Conservation (phyloP, 192 early-diverging fungal species). For the Chytriomyces sp. region DNA sequence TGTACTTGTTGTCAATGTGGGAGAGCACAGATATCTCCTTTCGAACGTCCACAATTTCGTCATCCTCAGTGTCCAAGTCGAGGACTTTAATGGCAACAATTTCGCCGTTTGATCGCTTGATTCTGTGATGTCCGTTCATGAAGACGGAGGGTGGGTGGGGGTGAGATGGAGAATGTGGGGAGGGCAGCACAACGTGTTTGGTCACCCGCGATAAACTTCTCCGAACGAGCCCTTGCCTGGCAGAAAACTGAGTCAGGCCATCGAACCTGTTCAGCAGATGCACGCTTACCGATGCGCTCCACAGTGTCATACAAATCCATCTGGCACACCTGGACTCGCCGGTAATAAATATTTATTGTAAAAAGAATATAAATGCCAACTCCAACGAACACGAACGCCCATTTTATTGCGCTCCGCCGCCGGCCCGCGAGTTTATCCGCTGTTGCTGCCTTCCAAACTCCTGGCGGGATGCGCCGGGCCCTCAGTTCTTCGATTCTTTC, state of each 20-base stretch:
- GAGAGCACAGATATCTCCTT: conserved; percentile 92
- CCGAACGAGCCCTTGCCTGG: conserved; percentile 67
- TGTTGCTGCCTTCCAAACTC: background rate
- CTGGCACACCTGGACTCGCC: too few relatives aligned
- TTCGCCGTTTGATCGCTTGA: conserved; percentile 75
- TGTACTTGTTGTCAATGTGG: conserved; percentile 85
- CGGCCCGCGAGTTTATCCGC: background rate
- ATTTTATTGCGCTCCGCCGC: too few relatives aligned
- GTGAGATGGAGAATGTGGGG: background rate
- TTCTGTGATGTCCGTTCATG: conserved; percentile 41
- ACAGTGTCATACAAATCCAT: conserved; percentile 39
- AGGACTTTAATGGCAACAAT: conserved; percentile 97
- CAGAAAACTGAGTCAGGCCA: background rate
- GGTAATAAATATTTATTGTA: background rate
- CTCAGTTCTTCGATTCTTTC: background rate
- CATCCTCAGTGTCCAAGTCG: conserved; percentile 94
- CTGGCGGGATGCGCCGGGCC: background rate
- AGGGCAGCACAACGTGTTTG: background rate
- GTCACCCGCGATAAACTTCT: conserved; percentile 57
- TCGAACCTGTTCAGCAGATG: background rate
- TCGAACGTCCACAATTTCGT: conserved; percentile 94
- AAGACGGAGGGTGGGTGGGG: background rate
- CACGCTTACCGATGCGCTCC: conserved; percentile 47
- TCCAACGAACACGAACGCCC: too few relatives aligned
- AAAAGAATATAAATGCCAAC: background rate